These are phyloP conservation scores for Synchytrium microbalum DNA, from an alignment of 371 early-diverging fungal genomes.

Conservation along the genomic window DNA sequence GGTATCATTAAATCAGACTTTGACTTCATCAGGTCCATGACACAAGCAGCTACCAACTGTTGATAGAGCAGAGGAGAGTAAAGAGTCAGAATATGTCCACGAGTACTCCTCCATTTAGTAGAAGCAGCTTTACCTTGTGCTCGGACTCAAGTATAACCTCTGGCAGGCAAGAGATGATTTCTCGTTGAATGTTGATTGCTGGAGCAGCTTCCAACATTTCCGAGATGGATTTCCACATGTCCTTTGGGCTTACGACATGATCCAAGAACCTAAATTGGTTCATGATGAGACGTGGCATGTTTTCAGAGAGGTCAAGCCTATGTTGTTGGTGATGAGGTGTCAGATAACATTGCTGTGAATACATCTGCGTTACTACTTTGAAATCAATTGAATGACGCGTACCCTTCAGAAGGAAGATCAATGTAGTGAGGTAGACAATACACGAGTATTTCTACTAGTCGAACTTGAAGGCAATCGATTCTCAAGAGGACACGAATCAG, in stretches of 20 bases:
- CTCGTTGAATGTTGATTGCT: constrained; percentile 60
- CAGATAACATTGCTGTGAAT: too few relatives aligned
- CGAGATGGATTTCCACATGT: constrained; percentile 33
- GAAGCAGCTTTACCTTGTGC: constrained; percentile 38
- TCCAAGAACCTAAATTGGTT: constrained; percentile 75
- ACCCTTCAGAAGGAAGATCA: neutral
- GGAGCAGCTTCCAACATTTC: constrained; percentile 65
- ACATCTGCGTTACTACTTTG: neutral
- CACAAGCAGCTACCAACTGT: constrained; percentile 40
- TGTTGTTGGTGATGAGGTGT: too few relatives aligned
- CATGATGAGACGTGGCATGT: constrained; percentile 55
- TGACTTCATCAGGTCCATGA: constrained; percentile 57
- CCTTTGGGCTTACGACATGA: constrained; percentile 56
- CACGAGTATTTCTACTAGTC: neutral
- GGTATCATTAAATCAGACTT: constrained; percentile 58
- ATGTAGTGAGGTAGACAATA: neutral
- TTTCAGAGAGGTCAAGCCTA: constrained; percentile 1
- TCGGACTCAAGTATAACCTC: constrained; percentile 73
- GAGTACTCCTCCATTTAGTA: neutral
- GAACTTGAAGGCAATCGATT: neutral
- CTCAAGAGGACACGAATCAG: neutral
- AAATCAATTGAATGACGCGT: too few relatives aligned
- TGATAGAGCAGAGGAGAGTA: neutral
- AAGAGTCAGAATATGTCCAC: too few relatives aligned
- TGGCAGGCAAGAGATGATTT: constrained; percentile 63